These are phyloP conservation scores for Aspergillus felis DNA, from an alignment of 2,329 filamentous ascomycete genomes.

Conservation along the genomic window DNA sequence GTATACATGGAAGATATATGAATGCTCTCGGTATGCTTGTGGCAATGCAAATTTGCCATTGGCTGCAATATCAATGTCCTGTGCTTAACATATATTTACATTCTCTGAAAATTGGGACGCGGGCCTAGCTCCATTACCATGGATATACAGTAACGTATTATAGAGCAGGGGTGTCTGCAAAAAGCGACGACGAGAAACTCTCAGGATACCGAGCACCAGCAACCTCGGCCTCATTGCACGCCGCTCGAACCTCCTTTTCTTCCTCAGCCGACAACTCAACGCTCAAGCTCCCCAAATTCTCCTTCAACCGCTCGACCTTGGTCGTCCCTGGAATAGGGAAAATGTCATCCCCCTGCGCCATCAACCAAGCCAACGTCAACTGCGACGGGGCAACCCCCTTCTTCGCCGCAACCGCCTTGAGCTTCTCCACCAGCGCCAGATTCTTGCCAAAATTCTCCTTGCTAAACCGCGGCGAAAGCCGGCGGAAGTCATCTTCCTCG, in stretches of 20 bases:
- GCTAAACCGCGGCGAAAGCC: constrained; percentile 46
- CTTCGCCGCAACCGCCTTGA: constrained; percentile 47
- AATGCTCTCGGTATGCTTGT: no score
- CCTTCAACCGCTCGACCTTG: constrained; percentile 42
- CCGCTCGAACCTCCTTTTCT: constrained; percentile 8
- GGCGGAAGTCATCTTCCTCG: constrained; percentile 45
- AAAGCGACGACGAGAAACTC: neutral
- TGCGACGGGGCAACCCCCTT: constrained; percentile 56
- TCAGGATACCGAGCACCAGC: constrained; percentile 9
- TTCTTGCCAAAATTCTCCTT: constrained; percentile 56
- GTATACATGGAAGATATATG: no score
- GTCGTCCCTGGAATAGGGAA: constrained; percentile 59
- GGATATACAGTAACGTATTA: neutral
- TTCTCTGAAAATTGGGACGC: no score
- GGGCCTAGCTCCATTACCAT: no score
- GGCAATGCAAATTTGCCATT: no score
- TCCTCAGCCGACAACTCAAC: constrained; percentile 14
- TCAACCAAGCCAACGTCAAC: constrained; percentile 60
- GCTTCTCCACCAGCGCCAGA: constrained; percentile 49
- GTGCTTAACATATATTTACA: no score
- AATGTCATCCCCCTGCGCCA: constrained; percentile 58
- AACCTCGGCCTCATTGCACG: constrained; percentile 4
- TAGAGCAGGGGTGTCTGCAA: constrained; percentile 8
- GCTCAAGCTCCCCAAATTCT: constrained; percentile 34
- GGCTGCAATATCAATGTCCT: no score